These are phyloP conservation scores for Metroxylon sagu DNA, from an alignment of 176 grass and related monocot genomes.

Conservation along the genomic window DNA sequence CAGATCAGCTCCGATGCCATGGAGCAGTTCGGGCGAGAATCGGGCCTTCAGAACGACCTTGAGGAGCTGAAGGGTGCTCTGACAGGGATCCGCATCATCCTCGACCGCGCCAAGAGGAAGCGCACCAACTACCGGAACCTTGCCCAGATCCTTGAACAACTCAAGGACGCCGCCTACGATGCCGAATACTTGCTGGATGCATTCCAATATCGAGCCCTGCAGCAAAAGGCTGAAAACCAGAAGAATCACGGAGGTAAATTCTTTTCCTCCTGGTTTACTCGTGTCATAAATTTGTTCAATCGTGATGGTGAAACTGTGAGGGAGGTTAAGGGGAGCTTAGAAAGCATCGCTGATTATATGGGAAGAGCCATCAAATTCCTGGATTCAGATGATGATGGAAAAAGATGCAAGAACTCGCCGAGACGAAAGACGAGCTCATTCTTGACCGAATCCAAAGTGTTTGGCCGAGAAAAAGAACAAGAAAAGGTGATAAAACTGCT, in stretches of 20 bases:
- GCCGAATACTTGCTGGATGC: slow-evolving; percentile 16
- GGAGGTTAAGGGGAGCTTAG: slow-evolving; percentile 8
- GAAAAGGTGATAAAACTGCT: slow-evolving; percentile 9
- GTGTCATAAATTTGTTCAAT: slow-evolving; percentile 4
- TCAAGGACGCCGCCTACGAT: slow-evolving; percentile 8
- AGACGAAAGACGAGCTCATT: slow-evolving; percentile 14
- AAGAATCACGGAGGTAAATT: slow-evolving; percentile 1
- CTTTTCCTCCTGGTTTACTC: slow-evolving; percentile 7
- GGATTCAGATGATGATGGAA: slow-evolving; percentile 1
- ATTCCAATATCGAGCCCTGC: slow-evolving; percentile 4
- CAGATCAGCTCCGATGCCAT: too few relatives aligned
- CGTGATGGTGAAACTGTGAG: slow-evolving; percentile 2
- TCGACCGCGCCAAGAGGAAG: slow-evolving; percentile 15
- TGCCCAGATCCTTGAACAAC: slow-evolving; percentile 5
- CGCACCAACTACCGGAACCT: neutral
- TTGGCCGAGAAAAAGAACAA: slow-evolving; percentile 9
- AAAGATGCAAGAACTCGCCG: neutral
- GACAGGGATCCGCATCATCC: neutral
- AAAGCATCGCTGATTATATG: neutral
- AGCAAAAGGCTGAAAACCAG: neutral
- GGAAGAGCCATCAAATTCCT: slow-evolving; percentile 1
- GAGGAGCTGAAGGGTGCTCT: slow-evolving; percentile 5
- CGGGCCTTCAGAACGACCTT: neutral
- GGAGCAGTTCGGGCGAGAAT: neutral
- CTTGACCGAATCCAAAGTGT: slow-evolving; percentile 8